These are phyloP conservation scores for Margaritispora aquatica DNA, from an alignment of 495 filamentous ascomycete species.

Conservation along the genomic window DNA sequence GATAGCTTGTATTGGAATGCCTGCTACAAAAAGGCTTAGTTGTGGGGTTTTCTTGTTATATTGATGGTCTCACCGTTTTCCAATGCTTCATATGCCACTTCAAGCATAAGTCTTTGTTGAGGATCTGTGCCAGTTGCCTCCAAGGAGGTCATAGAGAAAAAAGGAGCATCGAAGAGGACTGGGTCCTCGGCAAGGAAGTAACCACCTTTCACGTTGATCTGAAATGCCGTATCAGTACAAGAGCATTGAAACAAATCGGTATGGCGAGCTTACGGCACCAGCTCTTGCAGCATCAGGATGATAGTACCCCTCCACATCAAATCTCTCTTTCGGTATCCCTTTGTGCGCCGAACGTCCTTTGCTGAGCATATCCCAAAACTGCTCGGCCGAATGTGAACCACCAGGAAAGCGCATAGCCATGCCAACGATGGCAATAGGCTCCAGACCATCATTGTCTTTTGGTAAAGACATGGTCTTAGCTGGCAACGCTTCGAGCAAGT, in stretches of 20 bases:
- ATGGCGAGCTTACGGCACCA: background rate
- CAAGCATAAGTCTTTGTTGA: conserved; percentile 47
- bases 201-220: conserved; percentile 25
- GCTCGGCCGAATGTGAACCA: conserved; percentile 39
- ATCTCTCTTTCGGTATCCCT: conserved; percentile 38
- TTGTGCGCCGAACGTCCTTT: conserved; percentile 13
- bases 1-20: conserved; percentile 29
- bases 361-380: conserved; percentile 49
- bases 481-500: background rate
- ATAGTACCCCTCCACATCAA: conserved; percentile 40
- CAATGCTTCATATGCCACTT: conserved; percentile 50
- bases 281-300: conserved; percentile 31
- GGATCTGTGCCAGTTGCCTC: conserved; percentile 57
- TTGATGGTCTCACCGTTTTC: conserved; percentile 28
- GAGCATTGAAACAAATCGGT: background rate
- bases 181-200: conserved; percentile 46
- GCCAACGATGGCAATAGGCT: conserved; percentile 55
- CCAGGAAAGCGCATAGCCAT: conserved; percentile 55
- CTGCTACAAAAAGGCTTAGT: conserved; percentile 26
- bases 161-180: conserved; percentile 48
- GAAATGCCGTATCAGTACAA: background rate
- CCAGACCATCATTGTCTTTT: background rate
- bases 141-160: conserved; percentile 50
- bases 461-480: conserved; percentile 3
- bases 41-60: background rate